Base-by-base conservation (phyloP, 1,139 yeast species). In the Suhomyces kunorum region DNA sequence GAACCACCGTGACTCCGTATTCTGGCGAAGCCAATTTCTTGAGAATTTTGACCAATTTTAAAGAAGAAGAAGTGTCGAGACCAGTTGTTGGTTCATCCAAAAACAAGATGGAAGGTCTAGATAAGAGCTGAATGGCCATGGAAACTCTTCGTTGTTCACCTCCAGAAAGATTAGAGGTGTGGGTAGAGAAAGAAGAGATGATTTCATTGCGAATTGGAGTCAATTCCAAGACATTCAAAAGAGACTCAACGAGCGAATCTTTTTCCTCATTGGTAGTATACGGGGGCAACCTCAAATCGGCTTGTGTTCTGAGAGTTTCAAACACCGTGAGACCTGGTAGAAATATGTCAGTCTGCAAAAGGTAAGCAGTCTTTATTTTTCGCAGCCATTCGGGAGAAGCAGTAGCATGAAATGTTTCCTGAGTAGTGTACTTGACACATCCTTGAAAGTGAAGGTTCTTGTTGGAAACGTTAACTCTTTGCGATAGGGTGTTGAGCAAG, bases 81-180 rank as follows among this genome's bases (percentile, higher is more conserved):
- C 96, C 96, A 0, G 96, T 87, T 0, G 96, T 88, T 2, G 96
- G 95, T 53, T 88, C 96, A 58, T 88, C 96, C 34, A 88, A 64
- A 52, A 87, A 87, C 46, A 88, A 62, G 2, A 87, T 65, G 0
- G 90, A 80, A 0, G 96, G 96, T 48, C 81, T 83, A 2, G 87
- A 76, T 24, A 88, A 66, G 51, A 88, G 64, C 56, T 87, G 96
- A 14, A 86, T 80, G 0, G 89, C 96, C 39, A 87, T 78, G 40
- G 89, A 81, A 2, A 87, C 71, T 45, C 96, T 63, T 52, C 96
- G 63, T 56, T 83, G 85, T 54, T 88, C 96, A 24, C 96, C 96
- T 6, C 96, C 96, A 2, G 94, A 83, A 19, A 87, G 61, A 36
- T 54, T 59, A 12, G 85, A 82, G 29, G 64, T 59, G 40, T 68